Evolutionary conservation across 1,284 basidiomycete species (phyloP).

Genomic region (Trichosporon sp.): DNA sequence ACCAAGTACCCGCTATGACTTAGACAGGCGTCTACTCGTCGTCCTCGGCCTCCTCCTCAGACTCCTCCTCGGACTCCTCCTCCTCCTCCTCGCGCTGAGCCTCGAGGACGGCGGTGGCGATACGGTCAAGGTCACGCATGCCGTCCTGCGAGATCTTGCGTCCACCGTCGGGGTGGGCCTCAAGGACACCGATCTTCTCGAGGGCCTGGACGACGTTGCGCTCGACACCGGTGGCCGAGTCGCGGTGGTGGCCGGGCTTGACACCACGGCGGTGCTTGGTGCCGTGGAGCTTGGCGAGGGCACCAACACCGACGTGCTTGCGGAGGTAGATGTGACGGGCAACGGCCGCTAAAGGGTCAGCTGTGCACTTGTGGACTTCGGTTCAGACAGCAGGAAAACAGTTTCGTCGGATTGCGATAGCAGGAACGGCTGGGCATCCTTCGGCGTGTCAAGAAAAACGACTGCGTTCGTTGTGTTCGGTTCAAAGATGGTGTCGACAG

Average conservation of each 20-base stretch:
- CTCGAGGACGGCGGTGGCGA: conserved; percentile 90
- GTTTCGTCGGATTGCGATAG: neutral
- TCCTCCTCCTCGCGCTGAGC: conserved; percentile 75
- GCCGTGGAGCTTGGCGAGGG: conserved; percentile 94
- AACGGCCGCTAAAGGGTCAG: conserved; percentile 66
- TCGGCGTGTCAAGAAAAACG: neutral
- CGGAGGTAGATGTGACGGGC: conserved; percentile 99
- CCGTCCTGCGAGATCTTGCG: conserved; percentile 96
- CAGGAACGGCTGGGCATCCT: neutral
- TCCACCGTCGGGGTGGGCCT: conserved; percentile 89
- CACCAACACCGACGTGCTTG: conserved; percentile 93
- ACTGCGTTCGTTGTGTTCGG: neutral
- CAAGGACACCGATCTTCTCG: conserved; percentile 98
- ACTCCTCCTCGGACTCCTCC: conserved; percentile 82
- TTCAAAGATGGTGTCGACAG: neutral
- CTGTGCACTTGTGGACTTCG: neutral
- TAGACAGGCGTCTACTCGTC: conserved; percentile 44
- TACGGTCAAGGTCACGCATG: conserved; percentile 91
- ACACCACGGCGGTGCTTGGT: conserved; percentile 91
- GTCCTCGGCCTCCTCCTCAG: conserved; percentile 67
- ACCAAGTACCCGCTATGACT: conserved; percentile 21
- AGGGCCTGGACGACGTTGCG: conserved; percentile 91
- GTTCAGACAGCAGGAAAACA: neutral
- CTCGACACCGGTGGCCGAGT: conserved; percentile 81
- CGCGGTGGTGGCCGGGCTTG: conserved; percentile 89